These are phyloP conservation scores for Kwoniella europaea DNA, from an alignment of 768 basidiomycete genomes.

Conservation along the genomic window DNA sequence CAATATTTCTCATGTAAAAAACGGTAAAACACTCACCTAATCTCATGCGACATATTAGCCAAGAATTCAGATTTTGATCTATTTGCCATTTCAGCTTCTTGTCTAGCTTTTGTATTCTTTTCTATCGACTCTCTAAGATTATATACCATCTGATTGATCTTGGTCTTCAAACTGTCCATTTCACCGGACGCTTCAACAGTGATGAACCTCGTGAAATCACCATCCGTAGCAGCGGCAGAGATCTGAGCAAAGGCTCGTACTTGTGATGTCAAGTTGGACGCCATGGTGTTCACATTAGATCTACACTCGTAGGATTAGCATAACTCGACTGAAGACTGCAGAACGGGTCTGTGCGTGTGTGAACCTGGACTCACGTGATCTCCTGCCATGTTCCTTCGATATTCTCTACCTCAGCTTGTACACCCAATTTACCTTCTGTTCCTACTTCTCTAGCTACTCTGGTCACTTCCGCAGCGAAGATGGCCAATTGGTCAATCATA, in stretches of 20 bases:
- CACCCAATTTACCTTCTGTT: conserved; percentile 97
- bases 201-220: conserved; percentile 98
- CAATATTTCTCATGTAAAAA: too few species aligned
- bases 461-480: conserved; percentile 81
- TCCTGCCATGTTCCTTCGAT: conserved; percentile 99
- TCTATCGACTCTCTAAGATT: conserved; percentile 94
- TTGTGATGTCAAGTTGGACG: conserved; percentile 52
- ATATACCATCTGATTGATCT: conserved; percentile 87
- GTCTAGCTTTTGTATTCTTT: conserved; percentile 96
- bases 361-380: conserved; percentile 74
- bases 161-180: conserved; percentile 99
- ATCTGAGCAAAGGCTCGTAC: conserved; percentile 99
- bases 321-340: too few species aligned
- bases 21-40: conserved; percentile 71
- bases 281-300: conserved; percentile 97
- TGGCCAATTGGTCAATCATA: conserved; percentile 62
- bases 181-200: conserved; percentile 98
- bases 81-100: conserved; percentile 97
- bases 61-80: conserved; percentile 96
- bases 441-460: conserved; percentile 97
- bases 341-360: too few species aligned
- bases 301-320: conserved; percentile 58
- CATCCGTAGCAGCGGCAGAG: conserved; percentile 96
- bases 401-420: conserved; percentile 94
- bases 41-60: conserved; percentile 98